Percentiles rank a stretch among this genome's conserved stretches.
Evolutionary conservation across 169 alveolate species (phyloP).

Genomic region (Eimeria maxima): DNA sequence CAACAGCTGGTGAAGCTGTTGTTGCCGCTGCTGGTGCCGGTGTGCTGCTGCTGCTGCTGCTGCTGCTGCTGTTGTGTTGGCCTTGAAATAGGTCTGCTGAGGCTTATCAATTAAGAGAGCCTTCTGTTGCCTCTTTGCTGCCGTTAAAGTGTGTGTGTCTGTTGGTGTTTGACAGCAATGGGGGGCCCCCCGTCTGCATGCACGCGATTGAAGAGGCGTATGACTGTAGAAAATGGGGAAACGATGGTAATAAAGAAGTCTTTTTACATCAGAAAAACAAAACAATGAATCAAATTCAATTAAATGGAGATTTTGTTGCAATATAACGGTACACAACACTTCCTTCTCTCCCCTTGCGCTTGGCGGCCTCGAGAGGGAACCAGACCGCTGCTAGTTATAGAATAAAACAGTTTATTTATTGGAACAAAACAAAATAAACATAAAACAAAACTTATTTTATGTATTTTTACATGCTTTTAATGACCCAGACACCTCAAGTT

Average conservation of each 20-base stretch:
- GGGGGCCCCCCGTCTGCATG: not conserved
- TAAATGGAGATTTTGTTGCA: not conserved
- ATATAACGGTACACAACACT: not conserved
- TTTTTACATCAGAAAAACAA: not conserved
- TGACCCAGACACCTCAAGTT: too few species aligned
- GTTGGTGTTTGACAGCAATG: not conserved
- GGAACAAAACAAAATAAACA: not conserved
- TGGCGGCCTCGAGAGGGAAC: not conserved
- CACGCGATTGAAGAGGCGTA: not conserved
- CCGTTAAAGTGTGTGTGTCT: not conserved
- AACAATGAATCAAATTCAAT: not conserved
- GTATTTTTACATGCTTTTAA: too few species aligned
- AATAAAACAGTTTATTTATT: not conserved
- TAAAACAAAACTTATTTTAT: too few species aligned
- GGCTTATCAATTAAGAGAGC: too few species aligned
- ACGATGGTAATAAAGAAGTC: not conserved
- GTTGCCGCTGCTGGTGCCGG: not conserved
- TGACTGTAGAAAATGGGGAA: not conserved
- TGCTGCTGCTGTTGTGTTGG: not conserved
- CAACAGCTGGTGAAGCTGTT: not conserved
- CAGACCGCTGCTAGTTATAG: not conserved
- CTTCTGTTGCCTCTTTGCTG: not conserved
- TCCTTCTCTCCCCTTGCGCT: too few species aligned
- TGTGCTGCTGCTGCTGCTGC: conserved; percentile 8
- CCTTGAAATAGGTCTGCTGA: not conserved